Conservation (phyloP, 495 filamentous ascomycete genomes). For the Pseudotulostoma volvatum region DNA sequence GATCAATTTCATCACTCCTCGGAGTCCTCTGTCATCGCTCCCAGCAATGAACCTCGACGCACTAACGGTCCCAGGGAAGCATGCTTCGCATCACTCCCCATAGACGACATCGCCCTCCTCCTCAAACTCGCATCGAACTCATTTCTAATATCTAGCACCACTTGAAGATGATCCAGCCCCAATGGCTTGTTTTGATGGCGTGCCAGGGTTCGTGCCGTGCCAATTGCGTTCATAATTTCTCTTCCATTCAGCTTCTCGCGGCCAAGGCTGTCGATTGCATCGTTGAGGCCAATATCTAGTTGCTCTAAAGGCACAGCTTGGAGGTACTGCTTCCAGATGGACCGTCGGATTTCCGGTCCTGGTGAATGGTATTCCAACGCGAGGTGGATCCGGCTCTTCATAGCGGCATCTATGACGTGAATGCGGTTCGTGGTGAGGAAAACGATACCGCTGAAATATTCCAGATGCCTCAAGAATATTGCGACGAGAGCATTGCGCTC, state of each 20-base stretch:
- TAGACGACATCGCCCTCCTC: too few relatives aligned
- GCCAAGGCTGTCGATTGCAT: constrained; percentile 8
- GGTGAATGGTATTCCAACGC: constrained; percentile 20
- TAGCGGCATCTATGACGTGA: constrained; percentile 31
- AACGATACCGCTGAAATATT: constrained; percentile 33
- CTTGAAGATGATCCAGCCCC: constrained; percentile 7
- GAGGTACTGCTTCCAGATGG: constrained; percentile 17
- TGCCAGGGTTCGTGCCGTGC: constrained; percentile 11
- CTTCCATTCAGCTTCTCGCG: constrained; percentile 22
- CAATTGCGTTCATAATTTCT: constrained; percentile 15
- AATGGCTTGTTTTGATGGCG: constrained; percentile 7
- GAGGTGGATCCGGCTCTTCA: constrained; percentile 34
- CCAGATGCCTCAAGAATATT: constrained; percentile 34
- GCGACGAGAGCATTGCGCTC: constrained; percentile 31
- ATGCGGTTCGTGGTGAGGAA: constrained; percentile 27
- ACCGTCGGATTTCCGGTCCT: constrained; percentile 4
- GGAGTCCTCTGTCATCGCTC: too few relatives aligned
- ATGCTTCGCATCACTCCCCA: too few relatives aligned
- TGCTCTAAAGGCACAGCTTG: constrained; percentile 12
- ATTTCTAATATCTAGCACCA: constrained; percentile 5
- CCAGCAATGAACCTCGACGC: too few relatives aligned
- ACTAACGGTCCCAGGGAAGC: too few relatives aligned
- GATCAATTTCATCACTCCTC: too few relatives aligned
- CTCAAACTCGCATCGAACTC: too few relatives aligned
- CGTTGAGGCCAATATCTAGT: not conserved